phyloP scores from a whole-genome alignment of 2,329 filamentous ascomycete species.

The Phaeomoniella chlamydospora region DNA sequence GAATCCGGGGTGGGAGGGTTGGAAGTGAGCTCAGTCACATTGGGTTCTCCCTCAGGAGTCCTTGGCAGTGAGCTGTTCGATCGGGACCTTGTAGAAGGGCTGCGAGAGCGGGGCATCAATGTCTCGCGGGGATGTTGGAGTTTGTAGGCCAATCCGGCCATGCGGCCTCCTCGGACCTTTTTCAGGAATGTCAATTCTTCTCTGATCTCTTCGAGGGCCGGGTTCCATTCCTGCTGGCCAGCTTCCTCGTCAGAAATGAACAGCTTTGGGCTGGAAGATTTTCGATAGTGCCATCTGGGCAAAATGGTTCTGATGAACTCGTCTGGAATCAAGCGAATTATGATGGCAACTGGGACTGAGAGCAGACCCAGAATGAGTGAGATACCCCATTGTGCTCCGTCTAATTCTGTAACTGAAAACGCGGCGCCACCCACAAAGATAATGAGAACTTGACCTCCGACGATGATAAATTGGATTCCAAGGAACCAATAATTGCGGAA shows the following conservation, averaged over 20 bases:
- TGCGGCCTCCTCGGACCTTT: conserved; percentile 46
- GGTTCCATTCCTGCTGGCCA: conserved; percentile 39
- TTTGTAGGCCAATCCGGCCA: conserved; percentile 45
- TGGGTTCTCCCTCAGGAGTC: conserved; percentile 27
- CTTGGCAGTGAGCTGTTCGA: conserved; percentile 26
- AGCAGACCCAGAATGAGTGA: conserved; percentile 34
- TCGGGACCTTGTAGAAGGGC: conserved; percentile 19
- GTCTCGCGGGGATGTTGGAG: conserved; percentile 43
- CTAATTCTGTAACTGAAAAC: conserved; percentile 35
- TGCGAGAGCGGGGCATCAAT: conserved; percentile 19
- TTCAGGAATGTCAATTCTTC: conserved; percentile 51
- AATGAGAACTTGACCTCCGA: conserved; percentile 42
- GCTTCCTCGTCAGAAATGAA: conserved; percentile 25
- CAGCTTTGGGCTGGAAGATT: conserved; percentile 9
- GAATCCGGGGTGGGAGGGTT: conserved; percentile 29
- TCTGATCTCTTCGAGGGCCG: conserved; percentile 46
- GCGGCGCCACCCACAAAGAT: conserved; percentile 42
- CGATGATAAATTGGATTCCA: conserved; percentile 40
- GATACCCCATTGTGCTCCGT: conserved; percentile 40
- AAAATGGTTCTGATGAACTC: conserved; percentile 28
- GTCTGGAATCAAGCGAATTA: conserved; percentile 38
- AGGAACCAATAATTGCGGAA: conserved; percentile 44
- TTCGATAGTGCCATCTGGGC: conserved; percentile 14
- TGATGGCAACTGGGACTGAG: conserved; percentile 35
- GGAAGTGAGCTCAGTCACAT: conserved; percentile 11